Conservation (phyloP, 768 basidiomycete genomes). For the Kwoniella mangroviensis region DNA sequence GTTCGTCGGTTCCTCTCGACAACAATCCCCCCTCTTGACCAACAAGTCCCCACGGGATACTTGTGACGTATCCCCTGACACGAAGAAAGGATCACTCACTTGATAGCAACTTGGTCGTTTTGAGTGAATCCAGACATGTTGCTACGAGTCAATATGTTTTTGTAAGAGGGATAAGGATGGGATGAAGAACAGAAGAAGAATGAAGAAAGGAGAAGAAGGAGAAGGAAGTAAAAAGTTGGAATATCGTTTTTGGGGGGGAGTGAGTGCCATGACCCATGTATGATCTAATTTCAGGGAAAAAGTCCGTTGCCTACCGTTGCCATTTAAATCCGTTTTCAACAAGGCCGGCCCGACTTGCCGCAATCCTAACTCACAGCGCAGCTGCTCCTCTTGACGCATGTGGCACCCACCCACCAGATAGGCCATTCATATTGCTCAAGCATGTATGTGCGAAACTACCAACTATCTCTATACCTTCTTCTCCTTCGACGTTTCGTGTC, state of each 20-base stretch:
- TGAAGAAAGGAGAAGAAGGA: constrained; percentile 10
- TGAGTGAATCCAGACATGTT: constrained; percentile 33
- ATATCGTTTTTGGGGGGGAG: constrained; percentile 5
- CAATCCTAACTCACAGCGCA: not conserved
- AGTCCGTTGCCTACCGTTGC: not conserved
- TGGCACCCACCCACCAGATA: not conserved
- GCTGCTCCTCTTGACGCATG: not conserved
- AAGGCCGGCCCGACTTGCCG: constrained; percentile 1
- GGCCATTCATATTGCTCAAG: not conserved
- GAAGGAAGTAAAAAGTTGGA: constrained; percentile 9
- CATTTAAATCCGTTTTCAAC: not conserved
- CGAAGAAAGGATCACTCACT: constrained; percentile 28
- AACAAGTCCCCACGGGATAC: not conserved
- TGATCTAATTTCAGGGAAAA: not conserved
- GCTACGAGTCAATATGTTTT: not conserved
- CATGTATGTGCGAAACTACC: not conserved
- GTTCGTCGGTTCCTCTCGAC: too few relatives aligned
- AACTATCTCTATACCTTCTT: not conserved
- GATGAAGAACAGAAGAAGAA: constrained; percentile 10
- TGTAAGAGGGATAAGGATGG: not conserved
- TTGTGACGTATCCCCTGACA: not conserved
- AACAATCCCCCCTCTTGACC: not conserved
- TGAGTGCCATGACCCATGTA: not conserved
- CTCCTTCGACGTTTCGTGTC: constrained; percentile 1
- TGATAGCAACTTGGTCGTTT: constrained; percentile 35